Conservation (phyloP, 371 early-diverging fungal species). For the Mucor mucedo region DNA sequence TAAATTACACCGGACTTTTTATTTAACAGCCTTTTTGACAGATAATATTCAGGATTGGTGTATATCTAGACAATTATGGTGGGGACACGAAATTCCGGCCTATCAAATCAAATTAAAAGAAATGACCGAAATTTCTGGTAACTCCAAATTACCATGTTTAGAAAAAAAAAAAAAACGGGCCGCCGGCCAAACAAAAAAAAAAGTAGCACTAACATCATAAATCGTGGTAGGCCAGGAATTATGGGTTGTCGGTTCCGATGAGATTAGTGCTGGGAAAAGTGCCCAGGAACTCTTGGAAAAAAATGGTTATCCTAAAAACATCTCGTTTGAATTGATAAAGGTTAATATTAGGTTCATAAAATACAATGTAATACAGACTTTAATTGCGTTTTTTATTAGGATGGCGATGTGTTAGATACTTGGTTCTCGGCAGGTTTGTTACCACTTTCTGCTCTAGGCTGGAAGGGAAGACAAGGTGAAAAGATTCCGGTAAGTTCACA, state of each 20-base stretch:
- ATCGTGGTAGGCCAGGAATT: slow-evolving; percentile 31
- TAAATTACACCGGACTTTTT: not conserved
- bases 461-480: slow-evolving; percentile 53
- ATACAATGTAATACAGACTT: not conserved
- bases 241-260: slow-evolving; percentile 77
- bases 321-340: slow-evolving; percentile 38
- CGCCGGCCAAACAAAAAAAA: slow-evolving; percentile 8
- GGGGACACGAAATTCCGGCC: slow-evolving; percentile 99
- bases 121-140: slow-evolving; percentile 14
- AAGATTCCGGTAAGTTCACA: slow-evolving; percentile 39
- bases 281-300: slow-evolving; percentile 44
- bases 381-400: slow-evolving; percentile 55
- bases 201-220: not conserved
- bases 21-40: slow-evolving; percentile 14
- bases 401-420: slow-evolving; percentile 99
- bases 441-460: slow-evolving; percentile 90
- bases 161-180: slow-evolving; percentile 1
- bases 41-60: slow-evolving; percentile 99
- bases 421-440: slow-evolving; percentile 99
- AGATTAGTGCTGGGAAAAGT: slow-evolving; percentile 63
- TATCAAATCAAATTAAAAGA: slow-evolving; percentile 73
- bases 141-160: not conserved
- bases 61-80: slow-evolving; percentile 98
- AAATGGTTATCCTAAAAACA: slow-evolving; percentile 33
- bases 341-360: slow-evolving; percentile 19